Conservation (phyloP, 768 basidiomycete genomes). For the Tricholoma matsutake region DNA sequence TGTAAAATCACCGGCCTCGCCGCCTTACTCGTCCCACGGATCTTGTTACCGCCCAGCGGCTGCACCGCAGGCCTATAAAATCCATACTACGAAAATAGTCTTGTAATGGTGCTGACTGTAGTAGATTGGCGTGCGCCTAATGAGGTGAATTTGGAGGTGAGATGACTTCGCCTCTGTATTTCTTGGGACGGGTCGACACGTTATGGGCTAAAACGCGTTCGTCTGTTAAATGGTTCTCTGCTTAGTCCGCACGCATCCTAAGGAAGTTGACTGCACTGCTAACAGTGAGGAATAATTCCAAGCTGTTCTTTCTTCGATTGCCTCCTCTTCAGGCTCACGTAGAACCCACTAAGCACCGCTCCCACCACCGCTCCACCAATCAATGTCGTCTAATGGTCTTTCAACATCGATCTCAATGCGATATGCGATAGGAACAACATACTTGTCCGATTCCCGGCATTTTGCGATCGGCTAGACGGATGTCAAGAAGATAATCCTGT, state of each 20-base stretch:
- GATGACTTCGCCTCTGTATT: slow-evolving; percentile 2
- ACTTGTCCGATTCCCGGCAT: not conserved
- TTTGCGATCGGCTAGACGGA: not conserved
- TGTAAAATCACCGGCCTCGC: no score
- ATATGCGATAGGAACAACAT: not conserved
- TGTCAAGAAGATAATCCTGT: not conserved
- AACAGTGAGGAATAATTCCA: slow-evolving; percentile 31
- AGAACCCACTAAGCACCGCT: slow-evolving; percentile 27
- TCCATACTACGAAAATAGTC: no score
- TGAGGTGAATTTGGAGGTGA: not conserved
- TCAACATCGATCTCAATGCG: not conserved
- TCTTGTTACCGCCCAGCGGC: no score
- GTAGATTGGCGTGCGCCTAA: not conserved
- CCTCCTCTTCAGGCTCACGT: slow-evolving; percentile 23
- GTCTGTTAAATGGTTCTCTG: slow-evolving; percentile 15
- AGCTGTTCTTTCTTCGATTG: slow-evolving; percentile 24
- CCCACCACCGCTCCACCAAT: slow-evolving; percentile 27
- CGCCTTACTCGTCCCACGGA: no score
- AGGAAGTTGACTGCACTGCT: slow-evolving; percentile 2
- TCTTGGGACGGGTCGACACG: slow-evolving; percentile 5
- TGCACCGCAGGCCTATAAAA: no score
- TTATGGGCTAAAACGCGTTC: slow-evolving; percentile 31
- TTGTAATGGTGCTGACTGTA: no score
- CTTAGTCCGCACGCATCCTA: not conserved
- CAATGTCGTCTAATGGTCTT: slow-evolving; percentile 21